Base-by-base conservation (phyloP, 2,329 filamentous ascomycete genomes). In the Xylaria sp. region DNA sequence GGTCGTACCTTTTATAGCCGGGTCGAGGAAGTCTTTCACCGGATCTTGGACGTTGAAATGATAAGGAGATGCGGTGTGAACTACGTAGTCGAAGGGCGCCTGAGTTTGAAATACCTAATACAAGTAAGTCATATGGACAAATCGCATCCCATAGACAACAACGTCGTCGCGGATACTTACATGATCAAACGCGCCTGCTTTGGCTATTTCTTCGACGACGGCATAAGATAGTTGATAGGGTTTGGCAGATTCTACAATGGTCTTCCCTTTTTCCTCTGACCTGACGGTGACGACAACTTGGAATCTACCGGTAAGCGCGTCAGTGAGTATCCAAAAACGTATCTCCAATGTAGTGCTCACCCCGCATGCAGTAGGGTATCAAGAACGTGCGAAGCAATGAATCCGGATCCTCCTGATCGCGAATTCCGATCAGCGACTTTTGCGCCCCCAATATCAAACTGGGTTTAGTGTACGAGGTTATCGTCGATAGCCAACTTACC, bases 51-150 rank as follows among this genome's bases (percentile, higher is more conserved):
- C 85, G 58, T 89, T 89, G 77, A 90, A 87, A 74, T 92, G 90
- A 82, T 92, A 94, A 0, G 93, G 92, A 0, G 88, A 90, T 1
- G 92, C 91, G 6, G 91, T 93, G 78, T 94, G 91, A 61, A 94
- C 85, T 58, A 95, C 91, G 55, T 87, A 90, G 74, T 93, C 90
- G 71, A 95, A 92, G 0, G 89, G 87, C 0, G 80, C 79, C 1
- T 81, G 73, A 1, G 80, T 79, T 70, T 80, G 74, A n/a, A 86
- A 77, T 9, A 79, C 81, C 76, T 82, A 23, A 1, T 18, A 1
- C 15, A 44, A 52, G 48, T 41, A 44, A 52, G 48, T 41, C 7
- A 48, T 69, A 2, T 64, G 56, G n/a, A 62, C 46, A 15, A 13
- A 34, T 46, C 13, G 28, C 32, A 18, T 18, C 10, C n/a, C n/a